Conservation (phyloP, 2,329 filamentous ascomycete genomes). For the Cyphellophora attinorum region DNA sequence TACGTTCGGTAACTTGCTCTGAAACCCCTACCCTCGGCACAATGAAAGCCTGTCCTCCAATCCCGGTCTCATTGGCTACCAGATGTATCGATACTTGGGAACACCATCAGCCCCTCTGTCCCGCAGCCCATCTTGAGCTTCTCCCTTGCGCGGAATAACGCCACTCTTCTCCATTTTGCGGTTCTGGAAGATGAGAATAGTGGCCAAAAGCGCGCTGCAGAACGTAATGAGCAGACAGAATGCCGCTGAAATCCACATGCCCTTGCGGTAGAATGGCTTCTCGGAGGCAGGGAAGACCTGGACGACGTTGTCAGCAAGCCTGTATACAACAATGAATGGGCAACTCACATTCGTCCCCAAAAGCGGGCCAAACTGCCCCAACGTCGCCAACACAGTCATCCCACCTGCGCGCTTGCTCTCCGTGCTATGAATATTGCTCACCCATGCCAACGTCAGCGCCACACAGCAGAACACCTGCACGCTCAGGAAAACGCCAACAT, state of each 20-base stretch:
- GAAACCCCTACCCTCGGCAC: too few relatives aligned
- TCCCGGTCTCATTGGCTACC: too few relatives aligned
- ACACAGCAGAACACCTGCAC: conserved; percentile 59
- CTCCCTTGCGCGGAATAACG: conserved; percentile 5
- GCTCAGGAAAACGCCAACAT: conserved; percentile 45
- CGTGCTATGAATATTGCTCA: conserved; percentile 33
- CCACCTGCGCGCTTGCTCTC: conserved; percentile 13
- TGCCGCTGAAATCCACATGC: conserved; percentile 27
- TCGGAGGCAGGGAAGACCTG: conserved; percentile 23
- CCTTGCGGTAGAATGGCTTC: conserved; percentile 25
- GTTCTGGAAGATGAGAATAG: conserved; percentile 15
- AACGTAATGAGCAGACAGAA: conserved; percentile 19
- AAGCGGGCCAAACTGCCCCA: conserved; percentile 73
- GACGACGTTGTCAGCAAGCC: neutral
- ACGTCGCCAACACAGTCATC: conserved; percentile 57
- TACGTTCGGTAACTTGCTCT: too few relatives aligned
- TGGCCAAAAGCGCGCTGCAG: conserved; percentile 5
- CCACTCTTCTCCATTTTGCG: conserved; percentile 9
- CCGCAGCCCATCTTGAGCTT: neutral
- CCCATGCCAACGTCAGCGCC: conserved; percentile 61
- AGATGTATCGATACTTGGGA: conserved; percentile 4
- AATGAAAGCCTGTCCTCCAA: too few relatives aligned
- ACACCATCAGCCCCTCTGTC: neutral
- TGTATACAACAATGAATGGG: conserved; percentile 38
- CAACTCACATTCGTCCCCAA: conserved; percentile 53